Conservation (phyloP, 176 grass and related monocot species). For the Miscanthus lutarioriparius region DNA sequence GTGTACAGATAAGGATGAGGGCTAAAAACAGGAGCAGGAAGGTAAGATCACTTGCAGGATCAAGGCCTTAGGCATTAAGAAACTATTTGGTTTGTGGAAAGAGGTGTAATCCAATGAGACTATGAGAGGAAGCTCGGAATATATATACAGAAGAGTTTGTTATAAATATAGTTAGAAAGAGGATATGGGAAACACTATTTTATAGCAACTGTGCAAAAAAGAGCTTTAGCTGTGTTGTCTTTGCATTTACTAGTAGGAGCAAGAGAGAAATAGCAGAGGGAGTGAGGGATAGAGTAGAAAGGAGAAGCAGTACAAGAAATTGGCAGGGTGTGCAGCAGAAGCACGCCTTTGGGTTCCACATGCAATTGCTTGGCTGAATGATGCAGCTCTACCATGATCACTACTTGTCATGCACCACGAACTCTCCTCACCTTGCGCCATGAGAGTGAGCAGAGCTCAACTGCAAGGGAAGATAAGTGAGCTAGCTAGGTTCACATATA, state of each 20-base stretch:
- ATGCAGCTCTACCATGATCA: constrained; percentile 43
- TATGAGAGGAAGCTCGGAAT: constrained; percentile 36
- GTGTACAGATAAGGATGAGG: constrained; percentile 68
- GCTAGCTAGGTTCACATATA: constrained; percentile 17
- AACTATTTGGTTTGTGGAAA: constrained; percentile 68
- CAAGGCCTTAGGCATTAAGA: constrained; percentile 66
- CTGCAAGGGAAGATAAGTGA: constrained; percentile 17
- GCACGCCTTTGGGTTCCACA: constrained; percentile 55
- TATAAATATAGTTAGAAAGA: constrained; percentile 67
- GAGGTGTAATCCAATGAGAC: constrained; percentile 75
- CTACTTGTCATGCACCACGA: constrained; percentile 48
- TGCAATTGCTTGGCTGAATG: constrained; percentile 37
- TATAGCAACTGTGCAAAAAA: constrained; percentile 46
- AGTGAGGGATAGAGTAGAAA: constrained; percentile 18
- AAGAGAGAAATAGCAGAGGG: constrained; percentile 19
- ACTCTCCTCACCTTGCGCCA: constrained; percentile 47
- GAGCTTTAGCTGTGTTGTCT: constrained; percentile 42
- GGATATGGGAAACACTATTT: constrained; percentile 46
- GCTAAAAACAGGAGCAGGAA: constrained; percentile 46
- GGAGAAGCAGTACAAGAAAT: constrained; percentile 55
- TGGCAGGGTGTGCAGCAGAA: constrained; percentile 42
- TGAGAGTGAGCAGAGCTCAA: constrained; percentile 19
- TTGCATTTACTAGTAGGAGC: constrained; percentile 36
- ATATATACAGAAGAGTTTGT: constrained; percentile 51
- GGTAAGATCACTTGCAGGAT: constrained; percentile 52